phyloP scores from a whole-genome alignment of 352 stramenopile species.

The Pythium aquatile region DNA sequence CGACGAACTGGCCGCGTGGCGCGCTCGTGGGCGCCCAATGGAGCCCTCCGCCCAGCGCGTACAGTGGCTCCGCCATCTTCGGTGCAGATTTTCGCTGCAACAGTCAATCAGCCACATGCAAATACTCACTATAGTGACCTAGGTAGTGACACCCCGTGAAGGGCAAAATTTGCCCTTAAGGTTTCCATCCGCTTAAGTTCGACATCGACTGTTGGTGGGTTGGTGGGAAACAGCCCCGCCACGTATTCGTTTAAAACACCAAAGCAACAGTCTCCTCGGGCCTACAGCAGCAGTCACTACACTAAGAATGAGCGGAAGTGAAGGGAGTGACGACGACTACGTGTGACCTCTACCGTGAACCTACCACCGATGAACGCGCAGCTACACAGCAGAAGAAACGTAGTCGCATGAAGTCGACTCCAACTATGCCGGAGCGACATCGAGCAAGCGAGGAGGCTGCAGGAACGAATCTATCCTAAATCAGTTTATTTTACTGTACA shows the following conservation, averaged over 20 bases:
- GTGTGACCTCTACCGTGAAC: too few relatives aligned
- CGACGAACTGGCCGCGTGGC: conserved; percentile 50
- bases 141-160: too few relatives aligned
- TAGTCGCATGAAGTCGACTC: too few relatives aligned
- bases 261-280: background rate
- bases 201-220: background rate
- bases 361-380: too few relatives aligned
- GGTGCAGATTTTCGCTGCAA: background rate
- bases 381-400: too few relatives aligned
- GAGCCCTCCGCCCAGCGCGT: conserved; percentile 48
- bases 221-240: background rate
- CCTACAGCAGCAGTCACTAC: too few relatives aligned
- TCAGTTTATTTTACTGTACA: too few relatives aligned
- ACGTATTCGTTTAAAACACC: background rate
- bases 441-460: too few relatives aligned
- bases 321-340: background rate
- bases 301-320: background rate
- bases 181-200: background rate
- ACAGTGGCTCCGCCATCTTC: conserved; percentile 60
- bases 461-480: too few relatives aligned
- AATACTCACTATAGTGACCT: background rate
- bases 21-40: conserved; percentile 49
- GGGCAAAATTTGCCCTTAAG: background rate
- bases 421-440: too few relatives aligned
- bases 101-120: background rate